Evolutionary conservation across 1,284 basidiomycete species (phyloP), one percentile per base, ranked within the genome.

Genomic region (Farysia itapuensis): DNA sequence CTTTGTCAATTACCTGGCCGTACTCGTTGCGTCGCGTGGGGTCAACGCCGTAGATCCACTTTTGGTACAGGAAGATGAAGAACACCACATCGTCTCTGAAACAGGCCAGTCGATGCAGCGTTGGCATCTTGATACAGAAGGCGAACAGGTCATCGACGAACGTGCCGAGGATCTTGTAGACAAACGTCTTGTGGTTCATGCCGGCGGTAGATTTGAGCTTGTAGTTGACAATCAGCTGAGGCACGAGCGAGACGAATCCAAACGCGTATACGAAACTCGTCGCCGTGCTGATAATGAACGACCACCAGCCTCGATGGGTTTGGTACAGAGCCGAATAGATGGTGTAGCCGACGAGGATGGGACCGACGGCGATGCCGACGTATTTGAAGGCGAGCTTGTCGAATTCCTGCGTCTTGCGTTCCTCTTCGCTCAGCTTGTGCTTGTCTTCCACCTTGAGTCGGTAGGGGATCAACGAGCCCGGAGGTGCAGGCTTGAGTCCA

Each of bases 141-240:
- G 73, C 71, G 49, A 71, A 59, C 64, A 94, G 83, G 79, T 95
- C 92, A 78, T 96, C 92, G 23, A 95, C 88, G 42, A 81, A 78
- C 5, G 89, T 90, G 22, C 86, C 87, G 38, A 92, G 80, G 3
- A 89, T 87, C 80, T 95, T 95, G 82, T 90, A 96, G 58, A 93
- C 85, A 87, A 97, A 92, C 4, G 93, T 89, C 79, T 93, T 95
- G 85, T 93, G 90, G 9, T 89, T 89, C 86, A 93, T 90, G 74
- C 93, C 90, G 28, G 90, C 86, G 28, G 91, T 89, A 72, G 85
- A 88, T 85, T 88, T 78, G 58, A 77, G 53, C 45, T 95, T 94
- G 81, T 94, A 95, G 80, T 96, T 94, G 81, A 69, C 59, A 32
- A 69, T 69, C 9, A 67, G 40, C 40, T 69, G 67, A 2, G 69